Conservation (phyloP, 176 grass and related monocot genomes). For the Tuctoria greenei region DNA sequence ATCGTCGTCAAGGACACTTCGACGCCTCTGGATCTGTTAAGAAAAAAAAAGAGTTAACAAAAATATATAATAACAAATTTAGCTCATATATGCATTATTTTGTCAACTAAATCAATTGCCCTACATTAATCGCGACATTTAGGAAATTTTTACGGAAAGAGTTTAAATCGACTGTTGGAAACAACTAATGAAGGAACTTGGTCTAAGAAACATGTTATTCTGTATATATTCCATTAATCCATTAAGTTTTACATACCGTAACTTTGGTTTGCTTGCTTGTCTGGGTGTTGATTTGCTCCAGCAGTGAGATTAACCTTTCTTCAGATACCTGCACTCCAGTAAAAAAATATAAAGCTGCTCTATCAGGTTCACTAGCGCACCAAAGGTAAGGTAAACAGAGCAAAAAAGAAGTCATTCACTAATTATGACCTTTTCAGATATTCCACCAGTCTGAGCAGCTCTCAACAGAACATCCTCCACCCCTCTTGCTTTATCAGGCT, state of each 20-base stretch:
- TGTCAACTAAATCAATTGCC: background rate
- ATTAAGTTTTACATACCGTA: constrained; percentile 69
- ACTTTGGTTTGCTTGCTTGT: constrained; percentile 86
- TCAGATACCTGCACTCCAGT: constrained; percentile 69
- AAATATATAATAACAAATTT: background rate
- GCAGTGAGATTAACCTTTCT: constrained; percentile 78
- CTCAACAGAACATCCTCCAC: constrained; percentile 94
- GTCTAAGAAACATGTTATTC: background rate
- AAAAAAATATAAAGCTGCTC: background rate
- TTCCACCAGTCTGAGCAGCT: constrained; percentile 84
- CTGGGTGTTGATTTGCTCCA: constrained; percentile 86
- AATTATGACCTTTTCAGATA: constrained; percentile 76
- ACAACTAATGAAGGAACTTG: background rate
- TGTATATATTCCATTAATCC: background rate
- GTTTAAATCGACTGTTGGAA: background rate
- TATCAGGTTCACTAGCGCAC: background rate
- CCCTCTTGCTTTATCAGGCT: constrained; percentile 95
- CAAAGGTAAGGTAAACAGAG: background rate
- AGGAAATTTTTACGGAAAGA: background rate
- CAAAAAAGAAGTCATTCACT: background rate
- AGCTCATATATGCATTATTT: background rate
- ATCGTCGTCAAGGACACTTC: constrained; percentile 74
- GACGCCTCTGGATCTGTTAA: constrained; percentile 79
- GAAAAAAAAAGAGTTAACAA: constrained; percentile 5
- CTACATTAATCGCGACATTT: background rate